Base-by-base conservation (phyloP, 768 basidiomycete genomes). In the Lactarius vividus region DNA sequence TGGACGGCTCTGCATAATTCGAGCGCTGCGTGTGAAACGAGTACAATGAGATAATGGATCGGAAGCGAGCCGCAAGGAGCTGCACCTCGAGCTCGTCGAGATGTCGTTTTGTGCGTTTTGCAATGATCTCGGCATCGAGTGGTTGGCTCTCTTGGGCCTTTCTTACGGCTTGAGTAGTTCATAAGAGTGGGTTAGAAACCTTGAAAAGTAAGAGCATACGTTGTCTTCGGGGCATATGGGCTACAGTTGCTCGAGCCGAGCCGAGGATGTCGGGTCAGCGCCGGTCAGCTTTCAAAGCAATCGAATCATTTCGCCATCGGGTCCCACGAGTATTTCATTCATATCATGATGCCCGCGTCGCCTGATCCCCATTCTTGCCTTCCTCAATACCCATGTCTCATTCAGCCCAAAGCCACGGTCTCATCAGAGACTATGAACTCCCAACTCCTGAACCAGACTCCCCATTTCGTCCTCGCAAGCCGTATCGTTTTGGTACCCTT, bases 401-500 rank as follows among this genome's bases (percentile, higher is more conserved):
- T 44, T 23, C 55, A 31, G 23, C 52, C 6, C 63, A 57, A 39
- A 64, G 57, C 20, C 40, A 63, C 4, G 63, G 57, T 10, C 58
- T 63, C 11, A 57, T 69, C 44, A 65, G 57, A 46, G 63, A 65
- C 49, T 65, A 86, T 73, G 86, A 89, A 68, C 79, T 92, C 31
- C 90, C 88, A 18, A 93, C 91, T 0, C 91, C 91, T 68, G 91
- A 91, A 70, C 88, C 91, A 33, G 91, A 92, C 65, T 88, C 91
- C 0, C 91, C 91, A 2, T 74, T 82, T 66, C 76, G 85, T 54
- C 77, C 83, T 28, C 83, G 91, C 65, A 86, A 86, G 75, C 90
- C 89, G 0, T 92, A 94, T 77, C 83, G 86, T n/a, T 93, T 94
- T 76, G 90, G 91, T n/a, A 94, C 92, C 18, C 79, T 92, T 64